Base-by-base conservation (phyloP, 2,329 filamentous ascomycete species). In the Chalaropsis ovoidea region DNA sequence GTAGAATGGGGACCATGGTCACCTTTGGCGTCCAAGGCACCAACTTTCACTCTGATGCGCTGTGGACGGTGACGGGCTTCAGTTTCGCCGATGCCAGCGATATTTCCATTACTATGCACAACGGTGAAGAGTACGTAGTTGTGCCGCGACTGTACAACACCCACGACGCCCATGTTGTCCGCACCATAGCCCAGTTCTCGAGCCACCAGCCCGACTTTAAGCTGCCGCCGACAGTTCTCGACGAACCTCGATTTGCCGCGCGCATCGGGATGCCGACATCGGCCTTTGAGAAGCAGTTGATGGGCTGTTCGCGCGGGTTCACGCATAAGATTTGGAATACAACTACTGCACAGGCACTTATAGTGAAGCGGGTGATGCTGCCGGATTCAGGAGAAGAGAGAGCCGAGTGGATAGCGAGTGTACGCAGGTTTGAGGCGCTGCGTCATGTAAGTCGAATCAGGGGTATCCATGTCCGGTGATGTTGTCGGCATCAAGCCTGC, bases 321-420 rank as follows among this genome's bases (percentile, higher is more conserved):
- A 64, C 52, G 41, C 54, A 45, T 39, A 64, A 64, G 41, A 39
- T 64, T 22, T 64, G 63, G 63, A 41, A 64, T 19, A 41, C 52
- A 35, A 60, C 52, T 7, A 61, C 24, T 19, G 52, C 52, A 35
- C 52, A 45, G 27, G 63, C 63, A 3, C 58, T 60, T 64, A 39
- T 41, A 3, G 39, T 45, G 6, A 64, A 64, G 15, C 24, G 49
- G n/a, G 41, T 47, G 5, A 35, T 31, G 11, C 11, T 13, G 11
- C 41, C 24, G n/a, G 22, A 62, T 41, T 35, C 39, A 22, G 11
- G 45, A 24, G 35, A 24, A n/a, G 45, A 27, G 22, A 62, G 22
- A 27, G 13, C 8, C 13, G 52, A 35, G 39, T 64, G 63, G 63
- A 31, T 35, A 22, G 39, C 24, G 17, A 43, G 52, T 22, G 63